Conservation (phyloP, 371 early-diverging fungal species). For the Mortierella sp. region DNA sequence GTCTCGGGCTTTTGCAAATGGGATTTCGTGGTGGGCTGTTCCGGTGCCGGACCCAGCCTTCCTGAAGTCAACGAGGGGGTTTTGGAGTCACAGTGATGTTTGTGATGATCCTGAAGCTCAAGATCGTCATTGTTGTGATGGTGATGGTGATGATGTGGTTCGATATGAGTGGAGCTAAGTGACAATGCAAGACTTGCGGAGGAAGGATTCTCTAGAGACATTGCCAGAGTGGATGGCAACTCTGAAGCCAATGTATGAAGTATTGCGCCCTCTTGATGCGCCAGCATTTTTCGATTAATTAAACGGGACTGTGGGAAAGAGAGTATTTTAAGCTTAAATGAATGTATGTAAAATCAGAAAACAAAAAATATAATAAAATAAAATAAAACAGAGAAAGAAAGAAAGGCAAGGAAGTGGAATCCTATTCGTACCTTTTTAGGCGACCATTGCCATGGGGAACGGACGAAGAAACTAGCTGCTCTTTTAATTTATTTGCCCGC, state of each 20-base stretch:
- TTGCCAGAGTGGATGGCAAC: slow-evolving; percentile 32
- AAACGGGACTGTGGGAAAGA: too few relatives aligned
- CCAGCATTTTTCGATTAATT: neutral
- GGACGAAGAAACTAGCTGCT: too few relatives aligned
- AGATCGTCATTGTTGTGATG: neutral
- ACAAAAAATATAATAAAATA: too few relatives aligned
- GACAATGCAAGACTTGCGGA: slow-evolving; percentile 35
- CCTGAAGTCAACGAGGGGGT: too few relatives aligned
- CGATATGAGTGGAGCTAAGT: slow-evolving; percentile 5
- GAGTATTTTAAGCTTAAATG: too few relatives aligned
- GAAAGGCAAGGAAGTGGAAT: too few relatives aligned
- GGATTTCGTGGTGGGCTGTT: neutral
- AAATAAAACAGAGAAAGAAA: too few relatives aligned
- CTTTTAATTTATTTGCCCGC: too few relatives aligned
- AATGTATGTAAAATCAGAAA: too few relatives aligned
- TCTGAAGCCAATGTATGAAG: neutral
- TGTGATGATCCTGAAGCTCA: neutral
- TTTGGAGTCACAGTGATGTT: neutral
- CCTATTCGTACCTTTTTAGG: too few relatives aligned
- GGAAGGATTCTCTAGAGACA: slow-evolving; percentile 42
- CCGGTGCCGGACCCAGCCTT: too few relatives aligned
- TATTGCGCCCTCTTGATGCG: neutral
- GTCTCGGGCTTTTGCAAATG: slow-evolving; percentile 13
- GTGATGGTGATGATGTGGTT: slow-evolving; percentile 6
- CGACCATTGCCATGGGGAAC: too few relatives aligned